These are phyloP conservation scores for Vanrija sp. DNA, from an alignment of 1,284 basidiomycete genomes.

Conservation along the genomic window DNA sequence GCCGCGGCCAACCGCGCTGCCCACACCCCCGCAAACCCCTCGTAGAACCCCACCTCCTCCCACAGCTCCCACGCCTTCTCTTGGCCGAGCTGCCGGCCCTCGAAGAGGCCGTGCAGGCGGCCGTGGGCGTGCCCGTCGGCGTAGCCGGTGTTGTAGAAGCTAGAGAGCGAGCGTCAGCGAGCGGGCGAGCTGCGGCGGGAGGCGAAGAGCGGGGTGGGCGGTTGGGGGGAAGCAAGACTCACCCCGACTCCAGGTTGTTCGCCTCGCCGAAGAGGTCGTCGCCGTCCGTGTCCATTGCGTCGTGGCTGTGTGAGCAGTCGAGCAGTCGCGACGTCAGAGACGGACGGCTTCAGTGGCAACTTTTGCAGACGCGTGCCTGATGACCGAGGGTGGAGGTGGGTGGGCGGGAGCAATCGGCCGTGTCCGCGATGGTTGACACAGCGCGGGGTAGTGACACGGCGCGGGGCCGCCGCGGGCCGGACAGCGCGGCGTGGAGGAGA, in stretches of 20 bases:
- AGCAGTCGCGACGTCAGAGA: too few relatives aligned
- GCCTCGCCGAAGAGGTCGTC: conserved; percentile 13
- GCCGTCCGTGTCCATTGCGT: conserved; percentile 8
- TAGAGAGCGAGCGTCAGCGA: conserved; percentile 37
- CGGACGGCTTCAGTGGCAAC: too few relatives aligned
- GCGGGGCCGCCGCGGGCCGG: too few relatives aligned
- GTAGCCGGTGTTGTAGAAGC: conserved; percentile 77
- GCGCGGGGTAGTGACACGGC: too few relatives aligned
- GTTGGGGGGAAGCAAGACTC: too few relatives aligned
- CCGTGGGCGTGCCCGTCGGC: conserved; percentile 77
- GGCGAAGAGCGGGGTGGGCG: too few relatives aligned
- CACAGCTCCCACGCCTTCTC: conserved; percentile 93
- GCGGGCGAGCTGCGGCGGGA: not conserved
- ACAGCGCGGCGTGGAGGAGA: too few relatives aligned
- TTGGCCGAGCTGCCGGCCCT: conserved; percentile 83
- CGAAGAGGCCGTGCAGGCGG: conserved; percentile 79
- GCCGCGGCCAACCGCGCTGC: conserved; percentile 46
- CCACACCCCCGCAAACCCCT: conserved; percentile 77
- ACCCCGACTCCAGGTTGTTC: conserved; percentile 18
- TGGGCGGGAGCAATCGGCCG: too few relatives aligned
- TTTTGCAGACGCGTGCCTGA: too few relatives aligned
- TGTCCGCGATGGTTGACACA: too few relatives aligned
- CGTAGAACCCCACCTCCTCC: conserved; percentile 92
- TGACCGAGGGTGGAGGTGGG: too few relatives aligned
- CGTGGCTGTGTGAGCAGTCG: too few relatives aligned